These are phyloP conservation scores for Schrenkiella parvula DNA, from an alignment of 345 rosid species.

Conservation along the genomic window DNA sequence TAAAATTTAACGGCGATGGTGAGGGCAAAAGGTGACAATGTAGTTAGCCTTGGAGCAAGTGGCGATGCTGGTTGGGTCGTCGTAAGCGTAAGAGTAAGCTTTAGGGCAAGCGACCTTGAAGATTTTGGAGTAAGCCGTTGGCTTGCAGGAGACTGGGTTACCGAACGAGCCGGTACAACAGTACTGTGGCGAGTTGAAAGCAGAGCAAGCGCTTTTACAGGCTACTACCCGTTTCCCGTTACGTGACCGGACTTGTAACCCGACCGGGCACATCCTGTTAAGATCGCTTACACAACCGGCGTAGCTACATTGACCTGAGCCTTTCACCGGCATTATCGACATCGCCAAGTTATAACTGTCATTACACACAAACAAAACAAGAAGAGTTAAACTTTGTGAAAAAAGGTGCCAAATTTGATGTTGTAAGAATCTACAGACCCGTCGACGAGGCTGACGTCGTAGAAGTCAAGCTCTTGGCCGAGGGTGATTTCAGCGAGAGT, in stretches of 20 bases:
- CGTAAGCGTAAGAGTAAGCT: constrained; percentile 91
- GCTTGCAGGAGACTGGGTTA: constrained; percentile 72
- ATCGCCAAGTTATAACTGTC: constrained; percentile 70
- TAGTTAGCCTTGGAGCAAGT: constrained; percentile 76
- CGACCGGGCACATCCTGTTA: constrained; percentile 76
- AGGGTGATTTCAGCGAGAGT: constrained; percentile 89
- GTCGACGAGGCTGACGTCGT: constrained; percentile 92
- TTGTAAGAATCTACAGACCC: constrained; percentile 31
- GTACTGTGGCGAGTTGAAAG: constrained; percentile 83
- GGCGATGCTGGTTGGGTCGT: constrained; percentile 86
- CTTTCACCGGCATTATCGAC: constrained; percentile 68
- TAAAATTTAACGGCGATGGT: constrained; percentile 32
- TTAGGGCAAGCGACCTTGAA: constrained; percentile 92
- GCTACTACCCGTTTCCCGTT: constrained; percentile 65
- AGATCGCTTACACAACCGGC: constrained; percentile 88
- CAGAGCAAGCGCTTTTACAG: constrained; percentile 89
- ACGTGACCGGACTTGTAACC: constrained; percentile 66
- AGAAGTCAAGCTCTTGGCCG: constrained; percentile 75
- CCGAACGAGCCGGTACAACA: constrained; percentile 90
- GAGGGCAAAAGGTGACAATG: constrained; percentile 84
- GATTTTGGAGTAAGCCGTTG: constrained; percentile 82
- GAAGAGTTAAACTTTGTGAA: neutral
- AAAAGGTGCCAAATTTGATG: neutral
- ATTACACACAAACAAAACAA: neutral
- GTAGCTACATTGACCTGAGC: constrained; percentile 77